A percentile compares a stretch with the other conserved stretches of the same genome.
Conservation (phyloP, 495 filamentous ascomycete species). For the Neurospora terricola region DNA sequence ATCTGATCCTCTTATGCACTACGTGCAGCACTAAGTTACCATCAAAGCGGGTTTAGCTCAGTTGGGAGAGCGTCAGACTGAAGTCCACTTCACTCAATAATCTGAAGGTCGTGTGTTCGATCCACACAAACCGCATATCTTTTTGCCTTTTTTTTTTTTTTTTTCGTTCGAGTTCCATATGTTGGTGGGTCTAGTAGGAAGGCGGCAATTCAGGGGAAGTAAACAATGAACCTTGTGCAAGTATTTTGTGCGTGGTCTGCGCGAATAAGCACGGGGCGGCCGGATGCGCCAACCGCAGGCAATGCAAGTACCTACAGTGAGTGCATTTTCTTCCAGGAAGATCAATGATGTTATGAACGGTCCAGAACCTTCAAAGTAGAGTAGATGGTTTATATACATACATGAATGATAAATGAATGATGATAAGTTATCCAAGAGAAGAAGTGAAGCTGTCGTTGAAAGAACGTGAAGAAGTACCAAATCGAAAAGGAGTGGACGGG, state of each 20-base stretch:
- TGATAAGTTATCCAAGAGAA: neutral
- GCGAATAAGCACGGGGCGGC: neutral
- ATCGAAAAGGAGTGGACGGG: neutral
- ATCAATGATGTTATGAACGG: neutral
- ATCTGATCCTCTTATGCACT: neutral
- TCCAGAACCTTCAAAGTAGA: neutral
- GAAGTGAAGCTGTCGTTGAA: neutral
- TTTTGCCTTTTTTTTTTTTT: neutral
- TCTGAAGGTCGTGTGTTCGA: neutral
- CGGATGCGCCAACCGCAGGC: neutral
- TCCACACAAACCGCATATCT: neutral
- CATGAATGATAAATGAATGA: neutral
- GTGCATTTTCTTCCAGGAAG: neutral
- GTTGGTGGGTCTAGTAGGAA: neutral
- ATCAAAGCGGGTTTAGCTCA: neutral
- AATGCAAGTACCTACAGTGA: neutral
- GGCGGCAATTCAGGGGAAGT: neutral
- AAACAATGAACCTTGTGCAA: neutral
- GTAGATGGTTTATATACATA: neutral
- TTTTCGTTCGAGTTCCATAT: neutral
- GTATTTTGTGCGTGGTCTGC: neutral
- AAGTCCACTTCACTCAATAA: neutral
- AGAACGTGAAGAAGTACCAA: neutral
- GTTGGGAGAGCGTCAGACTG: neutral
- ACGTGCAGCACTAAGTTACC: accelerated